These are phyloP conservation scores for Cicer chorassanicum DNA, from an alignment of 306 rosid genomes.

Conservation along the genomic window DNA sequence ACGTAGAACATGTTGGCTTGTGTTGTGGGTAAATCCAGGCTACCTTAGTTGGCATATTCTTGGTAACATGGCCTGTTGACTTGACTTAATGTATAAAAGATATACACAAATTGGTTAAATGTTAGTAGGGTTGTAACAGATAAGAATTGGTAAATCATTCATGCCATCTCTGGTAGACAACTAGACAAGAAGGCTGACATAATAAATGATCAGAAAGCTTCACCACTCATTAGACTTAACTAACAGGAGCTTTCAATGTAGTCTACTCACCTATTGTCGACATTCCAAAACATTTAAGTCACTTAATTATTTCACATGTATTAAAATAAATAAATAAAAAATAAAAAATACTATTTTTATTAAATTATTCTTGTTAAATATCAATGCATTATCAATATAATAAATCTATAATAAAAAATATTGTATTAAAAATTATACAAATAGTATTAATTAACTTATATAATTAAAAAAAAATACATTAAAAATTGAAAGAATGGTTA, in stretches of 20 bases:
- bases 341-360: no score
- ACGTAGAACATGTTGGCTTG: slow-evolving; percentile 42
- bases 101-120: slow-evolving; percentile 18
- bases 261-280: not conserved
- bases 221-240: not conserved
- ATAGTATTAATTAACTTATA: no score
- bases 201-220: slow-evolving; percentile 9
- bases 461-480: no score
- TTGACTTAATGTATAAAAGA: slow-evolving; percentile 36
- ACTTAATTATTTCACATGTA: no score
- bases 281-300: no score
- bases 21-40: slow-evolving; percentile 39
- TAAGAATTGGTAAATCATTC: not conserved
- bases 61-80: not conserved
- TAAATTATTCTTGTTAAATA: no score
- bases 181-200: not conserved
- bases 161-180: not conserved
- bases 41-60: slow-evolving; percentile 39
- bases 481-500: no score
- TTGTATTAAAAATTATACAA: no score
- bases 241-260: not conserved
- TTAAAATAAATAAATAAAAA: no score
- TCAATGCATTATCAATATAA: no score
- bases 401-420: no score
- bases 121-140: slow-evolving; percentile 3